Base-by-base conservation (phyloP, 495 filamentous ascomycete genomes). In the Hyphodiscus hymeniophilus region DNA sequence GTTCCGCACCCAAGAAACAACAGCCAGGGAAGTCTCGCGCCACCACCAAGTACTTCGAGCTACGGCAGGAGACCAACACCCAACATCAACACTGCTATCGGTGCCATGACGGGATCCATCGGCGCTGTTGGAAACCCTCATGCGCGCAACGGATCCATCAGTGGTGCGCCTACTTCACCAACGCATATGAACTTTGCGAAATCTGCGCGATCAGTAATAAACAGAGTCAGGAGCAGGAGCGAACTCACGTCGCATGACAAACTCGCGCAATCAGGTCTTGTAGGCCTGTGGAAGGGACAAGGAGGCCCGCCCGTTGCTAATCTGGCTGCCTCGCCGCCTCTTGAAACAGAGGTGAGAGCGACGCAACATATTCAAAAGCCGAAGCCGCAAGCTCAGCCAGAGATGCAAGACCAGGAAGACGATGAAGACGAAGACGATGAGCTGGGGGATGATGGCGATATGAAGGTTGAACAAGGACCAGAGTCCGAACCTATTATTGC, bases 171-270 rank as follows among this genome's bases (percentile, higher is more conserved):
- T 1, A 71, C 69, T 26, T 73, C 80, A 12, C 75, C 76, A 1
- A 74, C 54, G 35, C 59, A 60, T 30, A 50, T 65, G 31, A 64
- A 60, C 58, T 56, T 60, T 21, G 53, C 63, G 35, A 76, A 70
- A 56, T 71, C 72, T 41, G 4, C n/a, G n/a, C n/a, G n/a, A n/a
- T n/a, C n/a, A n/a, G 58, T 70, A 8, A 70, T 82, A 39, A 74
- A 67, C 36, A 81, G 88, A 32, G 68, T 66, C 4, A 73, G 88
- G 58, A 91, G 85, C 67, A 82, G 75, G 59, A 92, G 87, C 52
- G 89, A 95, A 46, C 53, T 89, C 22, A 69, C 42, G 15, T 10
- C 42, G 12, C 38, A 17, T 13, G 45, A 55, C 16, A 47, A 38
- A 6, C 8, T 4, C 17, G 22, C 12, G 2, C 45, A 48, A 16